phyloP scores from a whole-genome alignment of 305 asterid genomes.

The Solanum hybrid region DNA sequence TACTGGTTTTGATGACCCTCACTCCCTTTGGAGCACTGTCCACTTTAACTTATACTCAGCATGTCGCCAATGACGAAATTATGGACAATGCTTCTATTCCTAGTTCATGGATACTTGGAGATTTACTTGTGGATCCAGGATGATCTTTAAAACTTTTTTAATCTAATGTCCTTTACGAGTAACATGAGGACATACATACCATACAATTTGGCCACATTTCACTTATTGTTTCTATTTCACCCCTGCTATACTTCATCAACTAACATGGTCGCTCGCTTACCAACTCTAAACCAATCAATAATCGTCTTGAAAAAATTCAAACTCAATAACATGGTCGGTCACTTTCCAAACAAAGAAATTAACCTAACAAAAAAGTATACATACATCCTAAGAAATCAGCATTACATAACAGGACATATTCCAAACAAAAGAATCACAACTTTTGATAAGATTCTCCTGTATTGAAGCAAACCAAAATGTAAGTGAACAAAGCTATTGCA shows the following conservation, averaged over 20 bases:
- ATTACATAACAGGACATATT: neutral
- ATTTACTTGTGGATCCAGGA: conserved; percentile 32
- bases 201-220: neutral
- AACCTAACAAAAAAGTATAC: neutral
- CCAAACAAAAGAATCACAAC: neutral
- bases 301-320: neutral
- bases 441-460: neutral
- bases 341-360: neutral
- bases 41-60: neutral
- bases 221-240: neutral
- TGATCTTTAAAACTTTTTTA: conserved; percentile 33
- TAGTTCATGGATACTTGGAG: conserved; percentile 20
- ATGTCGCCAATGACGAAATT: conserved; percentile 15
- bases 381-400: neutral
- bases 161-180: conserved; percentile 33
- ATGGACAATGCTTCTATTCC: conserved; percentile 18
- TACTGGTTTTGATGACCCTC: conserved; percentile 29
- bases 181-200: conserved; percentile 21
- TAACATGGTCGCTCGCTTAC: neutral
- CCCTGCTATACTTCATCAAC: neutral
- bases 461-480: neutral
- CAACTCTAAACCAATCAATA: neutral
- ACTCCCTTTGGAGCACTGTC: conserved; percentile 13
- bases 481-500: neutral
- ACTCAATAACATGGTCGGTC: neutral